These are phyloP conservation scores for Kodamaea sp. DNA, from an alignment of 1,139 yeast species.

Conservation along the genomic window DNA sequence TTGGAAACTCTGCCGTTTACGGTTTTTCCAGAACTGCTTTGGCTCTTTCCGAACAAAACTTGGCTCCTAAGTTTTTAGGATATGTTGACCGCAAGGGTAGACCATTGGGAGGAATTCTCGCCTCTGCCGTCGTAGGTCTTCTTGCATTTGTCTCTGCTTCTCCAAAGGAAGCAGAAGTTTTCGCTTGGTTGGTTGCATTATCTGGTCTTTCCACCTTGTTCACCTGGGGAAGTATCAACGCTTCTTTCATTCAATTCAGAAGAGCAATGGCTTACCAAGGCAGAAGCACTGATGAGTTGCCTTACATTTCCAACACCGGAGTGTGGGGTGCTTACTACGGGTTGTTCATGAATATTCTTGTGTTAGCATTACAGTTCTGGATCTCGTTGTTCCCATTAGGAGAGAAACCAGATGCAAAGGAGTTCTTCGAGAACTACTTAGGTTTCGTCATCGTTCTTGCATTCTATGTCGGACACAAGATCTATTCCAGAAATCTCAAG, in stretches of 20 bases:
- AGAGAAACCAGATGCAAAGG: conserved; percentile 33
- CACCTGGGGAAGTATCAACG: conserved; percentile 42
- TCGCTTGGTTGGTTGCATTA: conserved; percentile 44
- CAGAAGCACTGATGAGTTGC: conserved; percentile 34
- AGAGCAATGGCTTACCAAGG: conserved; percentile 35
- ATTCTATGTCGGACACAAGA: conserved; percentile 39
- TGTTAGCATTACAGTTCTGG: conserved; percentile 46
- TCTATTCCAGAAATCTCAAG: conserved; percentile 31
- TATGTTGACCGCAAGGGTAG: conserved; percentile 45
- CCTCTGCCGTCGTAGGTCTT: conserved; percentile 38
- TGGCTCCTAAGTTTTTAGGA: conserved; percentile 37
- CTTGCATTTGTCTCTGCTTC: conserved; percentile 44
- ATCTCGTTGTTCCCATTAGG: conserved; percentile 44
- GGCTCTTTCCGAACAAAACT: conserved; percentile 43
- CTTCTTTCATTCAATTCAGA: conserved; percentile 42
- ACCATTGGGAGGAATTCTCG: conserved; percentile 40
- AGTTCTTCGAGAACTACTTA: conserved; percentile 38
- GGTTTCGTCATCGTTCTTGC: conserved; percentile 40
- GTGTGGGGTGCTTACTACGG: conserved; percentile 40
- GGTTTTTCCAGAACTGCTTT: conserved; percentile 46
- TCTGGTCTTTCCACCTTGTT: conserved; percentile 45
- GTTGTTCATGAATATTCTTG: conserved; percentile 30
- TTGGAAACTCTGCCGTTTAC: conserved; percentile 47
- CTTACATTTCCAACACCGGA: conserved; percentile 41
- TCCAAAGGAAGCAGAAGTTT: conserved; percentile 35